phyloP scores from a whole-genome alignment of 768 basidiomycete genomes.

The Amanita pseudoporphyria region DNA sequence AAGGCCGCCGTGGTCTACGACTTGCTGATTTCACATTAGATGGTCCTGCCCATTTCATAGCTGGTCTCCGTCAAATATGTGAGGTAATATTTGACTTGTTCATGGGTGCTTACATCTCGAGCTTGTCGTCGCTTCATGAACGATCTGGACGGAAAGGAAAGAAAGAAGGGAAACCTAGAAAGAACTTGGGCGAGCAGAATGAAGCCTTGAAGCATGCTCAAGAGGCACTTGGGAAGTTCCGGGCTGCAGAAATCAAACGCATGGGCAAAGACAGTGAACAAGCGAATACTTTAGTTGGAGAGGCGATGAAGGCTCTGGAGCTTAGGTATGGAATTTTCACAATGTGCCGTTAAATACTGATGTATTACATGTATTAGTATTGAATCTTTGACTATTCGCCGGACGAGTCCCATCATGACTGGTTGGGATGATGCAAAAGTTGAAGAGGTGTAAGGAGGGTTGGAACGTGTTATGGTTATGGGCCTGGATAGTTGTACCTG shows the following conservation, averaged over 20 bases:
- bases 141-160: too few species aligned
- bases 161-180: background rate
- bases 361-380: constrained; percentile 7
- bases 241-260: constrained; percentile 7
- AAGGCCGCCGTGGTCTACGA: background rate
- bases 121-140: constrained; percentile 8
- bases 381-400: constrained; percentile 7
- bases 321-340: constrained; percentile 9
- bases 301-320: constrained; percentile 8
- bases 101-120: constrained; percentile 7
- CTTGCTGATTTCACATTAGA: constrained; percentile 8
- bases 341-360: constrained; percentile 6
- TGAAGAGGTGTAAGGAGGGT: background rate
- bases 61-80: constrained; percentile 11
- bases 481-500: too few species aligned
- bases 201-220: background rate
- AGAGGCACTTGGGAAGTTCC: background rate
- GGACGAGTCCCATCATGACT: constrained; percentile 10
- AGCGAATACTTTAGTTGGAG: constrained; percentile 7
- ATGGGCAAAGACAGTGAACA: constrained; percentile 3
- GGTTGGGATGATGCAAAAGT: constrained; percentile 6
- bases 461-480: too few species aligned
- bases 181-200: background rate
- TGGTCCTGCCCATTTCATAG: constrained; percentile 5
- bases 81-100: constrained; percentile 13